Base-by-base conservation (phyloP, 2,329 filamentous ascomycete species). In the Xylariaceae sp. region DNA sequence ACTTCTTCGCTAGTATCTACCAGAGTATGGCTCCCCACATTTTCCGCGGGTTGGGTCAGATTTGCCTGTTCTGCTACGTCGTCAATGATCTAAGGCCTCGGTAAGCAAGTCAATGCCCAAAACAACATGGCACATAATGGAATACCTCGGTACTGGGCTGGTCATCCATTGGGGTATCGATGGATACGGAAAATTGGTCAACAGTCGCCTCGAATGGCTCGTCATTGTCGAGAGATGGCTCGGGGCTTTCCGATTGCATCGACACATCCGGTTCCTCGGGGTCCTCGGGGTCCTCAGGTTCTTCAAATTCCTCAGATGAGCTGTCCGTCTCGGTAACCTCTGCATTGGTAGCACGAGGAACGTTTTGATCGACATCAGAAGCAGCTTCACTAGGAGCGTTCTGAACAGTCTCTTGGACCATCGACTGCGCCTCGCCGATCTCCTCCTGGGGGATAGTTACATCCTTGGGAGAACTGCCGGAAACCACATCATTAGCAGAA, bases 1-100 rank as follows among this genome's bases (percentile, higher is more conserved):
- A 67, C 66, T 67, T 67, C 63, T 58, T 58, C 59, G 51, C 28
- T 61, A 40, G 55, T 36, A 33, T 58, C 47, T 53, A 60, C 53
- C 16, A 45, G 50, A 17, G 40, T 51, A 28, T 50, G 49, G 33
- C 41, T 38, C 28, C 47, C 42, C 36, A 31, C 45, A 34, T 47
- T 44, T 19, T 56, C 49, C 13, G 33, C 39, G 13, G 47, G 41
- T 34, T 61, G 52, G 43, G 51, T 48, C 22, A 55, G 57, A 31
- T 46, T 56, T n/a, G 59, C 55, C 57, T 63, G 62, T 39, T 62
- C 59, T 12, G 54, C 48, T 50, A 61, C 48, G 19, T 63, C 58
- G 38, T 62, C 56, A 31, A 50, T 45, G 19, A 57, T 43, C 55
- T 62, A 53, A 14, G 47, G 45, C 13, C 47, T 47, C 7, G 22